A percentile compares a stretch with the other conserved stretches of the same genome.
Conservation (phyloP, 2,329 filamentous ascomycete genomes). For the Phoma herbarum region DNA sequence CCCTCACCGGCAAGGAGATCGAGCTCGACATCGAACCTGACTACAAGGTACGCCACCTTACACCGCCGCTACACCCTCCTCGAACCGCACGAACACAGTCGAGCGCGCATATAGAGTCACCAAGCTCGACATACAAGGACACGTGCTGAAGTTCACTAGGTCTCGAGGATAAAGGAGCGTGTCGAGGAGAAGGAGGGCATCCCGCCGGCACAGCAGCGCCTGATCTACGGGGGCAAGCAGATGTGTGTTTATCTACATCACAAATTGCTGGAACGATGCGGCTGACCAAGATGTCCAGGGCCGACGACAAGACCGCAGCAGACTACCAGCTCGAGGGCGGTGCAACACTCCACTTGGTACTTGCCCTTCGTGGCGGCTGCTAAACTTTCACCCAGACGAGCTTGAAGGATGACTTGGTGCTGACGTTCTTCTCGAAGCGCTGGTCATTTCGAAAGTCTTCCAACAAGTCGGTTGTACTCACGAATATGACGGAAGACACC, state of each 20-base stretch:
- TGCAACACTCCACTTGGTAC: conserved; percentile 91
- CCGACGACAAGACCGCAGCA: conserved; percentile 89
- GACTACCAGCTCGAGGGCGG: conserved; percentile 93
- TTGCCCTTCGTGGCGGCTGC: conserved; percentile 85
- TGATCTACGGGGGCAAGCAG: conserved; percentile 98
- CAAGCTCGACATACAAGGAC: background rate
- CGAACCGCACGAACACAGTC: background rate
- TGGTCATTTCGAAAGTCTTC: background rate
- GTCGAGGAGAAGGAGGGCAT: conserved; percentile 99
- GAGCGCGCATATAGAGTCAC: background rate
- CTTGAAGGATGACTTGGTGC: background rate
- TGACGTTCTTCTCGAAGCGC: background rate
- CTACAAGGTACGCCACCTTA: conserved; percentile 75
- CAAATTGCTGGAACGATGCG: background rate
- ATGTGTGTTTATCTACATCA: conserved; percentile 67
- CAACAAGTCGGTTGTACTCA: background rate
- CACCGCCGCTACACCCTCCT: background rate
- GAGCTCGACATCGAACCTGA: conserved; percentile 95
- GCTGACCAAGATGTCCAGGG: conserved; percentile 64
- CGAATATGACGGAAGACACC: background rate
- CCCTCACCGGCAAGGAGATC: conserved; percentile 97
- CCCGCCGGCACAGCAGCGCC: conserved; percentile 91
- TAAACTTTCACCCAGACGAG: conserved; percentile 13
- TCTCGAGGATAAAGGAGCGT: conserved; percentile 96
- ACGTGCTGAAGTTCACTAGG: conserved; percentile 60